These are phyloP conservation scores for Helminthosporium solani DNA, from an alignment of 2,329 filamentous ascomycete genomes.

Conservation along the genomic window DNA sequence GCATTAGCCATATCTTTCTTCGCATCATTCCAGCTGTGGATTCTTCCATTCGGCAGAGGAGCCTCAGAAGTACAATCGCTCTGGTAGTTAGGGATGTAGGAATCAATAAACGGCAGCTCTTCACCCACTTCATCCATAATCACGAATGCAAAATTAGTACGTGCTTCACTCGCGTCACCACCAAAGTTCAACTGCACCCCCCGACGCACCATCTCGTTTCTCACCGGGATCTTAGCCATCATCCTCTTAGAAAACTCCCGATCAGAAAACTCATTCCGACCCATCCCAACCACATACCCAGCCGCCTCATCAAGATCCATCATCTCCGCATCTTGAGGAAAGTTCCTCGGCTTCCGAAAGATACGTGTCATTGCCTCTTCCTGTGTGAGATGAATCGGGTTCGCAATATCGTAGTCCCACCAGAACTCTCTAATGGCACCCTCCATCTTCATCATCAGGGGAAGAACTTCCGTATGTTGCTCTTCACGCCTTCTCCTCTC, in stretches of 20 bases:
- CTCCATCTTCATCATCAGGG: constrained; percentile 14
- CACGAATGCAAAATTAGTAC: background rate
- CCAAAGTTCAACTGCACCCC: background rate
- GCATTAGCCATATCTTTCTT: background rate
- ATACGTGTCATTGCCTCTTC: background rate
- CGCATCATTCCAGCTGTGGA: no score
- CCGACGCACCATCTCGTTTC: background rate
- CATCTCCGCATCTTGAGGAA: background rate
- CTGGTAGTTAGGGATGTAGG: no score
- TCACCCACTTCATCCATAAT: background rate
- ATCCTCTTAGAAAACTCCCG: constrained; percentile 3
- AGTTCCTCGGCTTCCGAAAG: background rate
- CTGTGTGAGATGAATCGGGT: background rate
- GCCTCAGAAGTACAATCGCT: background rate
- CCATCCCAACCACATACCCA: constrained; percentile 4
- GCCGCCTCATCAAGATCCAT: constrained; percentile 8
- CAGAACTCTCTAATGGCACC: constrained; percentile 11
- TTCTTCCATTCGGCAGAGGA: no score
- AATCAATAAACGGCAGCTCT: no score
- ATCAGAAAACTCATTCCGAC: constrained; percentile 8
- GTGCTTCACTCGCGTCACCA: no score
- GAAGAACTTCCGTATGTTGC: constrained; percentile 8
- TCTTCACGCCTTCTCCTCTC: background rate
- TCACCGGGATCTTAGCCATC: background rate
- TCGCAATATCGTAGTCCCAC: constrained; percentile 4